A percentile compares a stretch with the other conserved stretches of the same genome.
phyloP scores from a whole-genome alignment of 1,139 yeast species.

The Wickerhamomyces sp. region DNA sequence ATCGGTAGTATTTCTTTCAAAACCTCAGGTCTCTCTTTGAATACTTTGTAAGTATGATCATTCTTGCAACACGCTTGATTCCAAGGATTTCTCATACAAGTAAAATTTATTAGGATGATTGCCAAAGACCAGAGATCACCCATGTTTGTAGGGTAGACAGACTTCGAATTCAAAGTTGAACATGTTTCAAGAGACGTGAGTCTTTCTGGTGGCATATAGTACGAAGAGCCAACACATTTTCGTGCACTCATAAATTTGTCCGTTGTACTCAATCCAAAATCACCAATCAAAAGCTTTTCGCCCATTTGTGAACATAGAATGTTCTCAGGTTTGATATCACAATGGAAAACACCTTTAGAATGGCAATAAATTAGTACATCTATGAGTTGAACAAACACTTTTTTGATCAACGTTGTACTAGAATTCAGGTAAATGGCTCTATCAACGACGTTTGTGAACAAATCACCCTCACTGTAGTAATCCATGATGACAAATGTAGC shows the following conservation, averaged over 20 bases:
- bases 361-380: constrained; percentile 73
- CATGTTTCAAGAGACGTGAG: constrained; percentile 40
- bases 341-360: constrained; percentile 64
- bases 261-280: constrained; percentile 78
- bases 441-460: constrained; percentile 76
- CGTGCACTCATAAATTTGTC: constrained; percentile 57
- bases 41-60: constrained; percentile 53
- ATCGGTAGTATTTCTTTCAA: constrained; percentile 44
- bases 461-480: constrained; percentile 75
- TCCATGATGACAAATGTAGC: constrained; percentile 76
- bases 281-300: constrained; percentile 60
- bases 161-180: constrained; percentile 8
- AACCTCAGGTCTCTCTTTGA: constrained; percentile 32
- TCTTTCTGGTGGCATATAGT: constrained; percentile 93
- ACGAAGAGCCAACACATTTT: constrained; percentile 80
- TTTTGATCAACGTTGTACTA: constrained; percentile 53
- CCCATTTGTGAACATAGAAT: constrained; percentile 64
- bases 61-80: constrained; percentile 62
- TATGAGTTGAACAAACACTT: constrained; percentile 68
- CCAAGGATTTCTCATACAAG: constrained; percentile 92
- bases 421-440: constrained; percentile 44
- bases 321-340: constrained; percentile 91
- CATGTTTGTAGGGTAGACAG: constrained; percentile 52
- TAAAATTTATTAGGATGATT: constrained; percentile 69
- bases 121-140: constrained; percentile 92